Conservation (phyloP, 139 green algal genomes). For the Micractinium sp. region DNA sequence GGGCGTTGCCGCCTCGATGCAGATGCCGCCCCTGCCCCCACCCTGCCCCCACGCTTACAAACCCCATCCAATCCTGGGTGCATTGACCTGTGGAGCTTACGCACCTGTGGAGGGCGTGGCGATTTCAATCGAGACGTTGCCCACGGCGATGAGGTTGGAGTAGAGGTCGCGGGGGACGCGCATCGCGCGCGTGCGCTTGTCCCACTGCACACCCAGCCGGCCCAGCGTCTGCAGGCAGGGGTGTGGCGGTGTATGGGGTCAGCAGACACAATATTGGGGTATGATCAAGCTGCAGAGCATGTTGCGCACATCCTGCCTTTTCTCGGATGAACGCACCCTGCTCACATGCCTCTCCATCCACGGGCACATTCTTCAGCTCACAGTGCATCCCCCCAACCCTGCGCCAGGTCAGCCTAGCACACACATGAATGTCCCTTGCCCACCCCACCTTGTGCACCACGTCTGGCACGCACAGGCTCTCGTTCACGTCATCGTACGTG, state of each 20-base stretch:
- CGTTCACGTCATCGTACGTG: conserved; percentile 90
- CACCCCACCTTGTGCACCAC: conserved; percentile 33
- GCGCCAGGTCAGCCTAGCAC: no score
- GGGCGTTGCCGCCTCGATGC: no score
- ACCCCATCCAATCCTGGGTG: no score
- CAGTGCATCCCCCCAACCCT: not conserved
- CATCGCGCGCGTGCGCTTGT: conserved; percentile 20
- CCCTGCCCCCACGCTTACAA: no score
- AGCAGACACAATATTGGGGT: not conserved
- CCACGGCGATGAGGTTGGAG: conserved; percentile 36
- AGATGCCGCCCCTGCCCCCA: no score
- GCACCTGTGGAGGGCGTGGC: not conserved
- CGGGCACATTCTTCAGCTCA: no score
- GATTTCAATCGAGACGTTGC: conserved; percentile 5
- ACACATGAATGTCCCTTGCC: not conserved
- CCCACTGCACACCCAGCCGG: conserved; percentile 41
- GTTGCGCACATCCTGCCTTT: not conserved
- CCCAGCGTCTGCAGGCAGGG: conserved; percentile 31
- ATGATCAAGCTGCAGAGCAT: not conserved
- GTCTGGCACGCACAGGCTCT: conserved; percentile 70
- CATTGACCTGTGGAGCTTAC: no score
- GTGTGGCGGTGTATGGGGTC: not conserved
- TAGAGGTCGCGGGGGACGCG: conserved; percentile 40
- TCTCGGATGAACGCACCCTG: not conserved
- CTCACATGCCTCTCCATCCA: not conserved